Conservation (phyloP, 768 basidiomycete genomes). For the Daedaleopsis sinensis region DNA sequence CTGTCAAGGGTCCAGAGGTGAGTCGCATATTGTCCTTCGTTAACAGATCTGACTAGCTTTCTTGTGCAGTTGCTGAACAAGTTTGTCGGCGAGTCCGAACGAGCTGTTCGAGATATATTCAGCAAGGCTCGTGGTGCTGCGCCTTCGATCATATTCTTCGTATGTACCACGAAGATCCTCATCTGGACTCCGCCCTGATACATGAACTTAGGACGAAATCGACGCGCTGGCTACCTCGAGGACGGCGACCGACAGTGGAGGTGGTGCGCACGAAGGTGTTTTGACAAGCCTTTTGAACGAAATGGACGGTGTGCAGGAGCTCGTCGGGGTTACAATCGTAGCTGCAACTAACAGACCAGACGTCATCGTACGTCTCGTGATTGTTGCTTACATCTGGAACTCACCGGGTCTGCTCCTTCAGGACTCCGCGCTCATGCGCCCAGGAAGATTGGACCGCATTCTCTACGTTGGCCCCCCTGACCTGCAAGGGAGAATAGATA, state of each 20-base stretch:
- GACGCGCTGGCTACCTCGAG: slow-evolving; percentile 90
- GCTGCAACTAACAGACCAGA: slow-evolving; percentile 97
- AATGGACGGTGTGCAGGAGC: slow-evolving; percentile 97
- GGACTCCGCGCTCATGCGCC: slow-evolving; percentile 95
- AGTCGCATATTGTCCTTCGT: slow-evolving; percentile 20
- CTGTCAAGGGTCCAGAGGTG: slow-evolving; percentile 97
- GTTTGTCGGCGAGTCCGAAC: slow-evolving; percentile 96
- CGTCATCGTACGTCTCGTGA: slow-evolving; percentile 62
- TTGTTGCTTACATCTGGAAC: too few species aligned
- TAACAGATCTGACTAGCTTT: background rate
- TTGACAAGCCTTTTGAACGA: slow-evolving; percentile 93
- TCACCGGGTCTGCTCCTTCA: slow-evolving; percentile 31
- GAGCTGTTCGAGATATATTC: slow-evolving; percentile 93
- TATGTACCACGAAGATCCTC: slow-evolving; percentile 33
- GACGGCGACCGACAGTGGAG: slow-evolving; percentile 51
- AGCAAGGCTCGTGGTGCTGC: slow-evolving; percentile 92
- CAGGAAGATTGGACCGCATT: slow-evolving; percentile 92
- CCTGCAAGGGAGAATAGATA: slow-evolving; percentile 75
- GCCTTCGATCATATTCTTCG: slow-evolving; percentile 96
- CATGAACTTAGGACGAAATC: slow-evolving; percentile 80
- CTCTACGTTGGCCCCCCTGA: slow-evolving; percentile 95
- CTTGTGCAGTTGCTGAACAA: slow-evolving; percentile 84
- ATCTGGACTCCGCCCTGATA: background rate
- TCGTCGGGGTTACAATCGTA: slow-evolving; percentile 92
- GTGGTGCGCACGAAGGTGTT: slow-evolving; percentile 79